Evolutionary conservation across 805 yeast species (phyloP).

Genomic region (Yarrowia osloensis): DNA sequence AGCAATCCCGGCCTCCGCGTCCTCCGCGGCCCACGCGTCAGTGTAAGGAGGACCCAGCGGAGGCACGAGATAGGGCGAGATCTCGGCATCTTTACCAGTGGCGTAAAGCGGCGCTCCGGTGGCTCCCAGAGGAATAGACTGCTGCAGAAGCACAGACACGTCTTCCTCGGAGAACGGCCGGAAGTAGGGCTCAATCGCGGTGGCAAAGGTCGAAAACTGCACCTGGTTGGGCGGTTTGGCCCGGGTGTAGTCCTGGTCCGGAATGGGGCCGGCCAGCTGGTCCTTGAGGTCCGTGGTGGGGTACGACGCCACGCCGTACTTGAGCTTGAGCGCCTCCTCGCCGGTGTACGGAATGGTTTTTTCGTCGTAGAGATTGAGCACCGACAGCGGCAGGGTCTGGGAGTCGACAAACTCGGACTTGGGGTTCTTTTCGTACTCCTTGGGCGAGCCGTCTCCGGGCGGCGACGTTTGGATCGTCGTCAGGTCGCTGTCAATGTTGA

Average conservation of each 20-base stretch:
- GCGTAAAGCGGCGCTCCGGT: conserved; percentile 36
- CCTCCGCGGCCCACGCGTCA: conserved; percentile 86
- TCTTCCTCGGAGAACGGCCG: conserved; percentile 81
- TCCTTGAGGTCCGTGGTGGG: conserved; percentile 76
- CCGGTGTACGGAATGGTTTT: conserved; percentile 64
- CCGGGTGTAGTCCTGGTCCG: conserved; percentile 80
- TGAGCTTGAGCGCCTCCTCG: conserved; percentile 68
- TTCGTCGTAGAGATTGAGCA: conserved; percentile 68
- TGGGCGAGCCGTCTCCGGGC: conserved; percentile 7
- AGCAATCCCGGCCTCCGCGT: conserved; percentile 42
- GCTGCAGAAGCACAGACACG: conserved; percentile 65
- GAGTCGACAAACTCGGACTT: conserved; percentile 72
- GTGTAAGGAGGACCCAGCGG: conserved; percentile 80
- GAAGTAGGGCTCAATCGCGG: conserved; percentile 83
- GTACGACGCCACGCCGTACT: conserved; percentile 87
- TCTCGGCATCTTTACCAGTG: conserved; percentile 45
- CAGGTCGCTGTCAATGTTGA: conserved; percentile 8
- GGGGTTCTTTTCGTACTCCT: conserved; percentile 56
- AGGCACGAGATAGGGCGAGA: conserved; percentile 75
- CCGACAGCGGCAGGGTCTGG: conserved; percentile 67
- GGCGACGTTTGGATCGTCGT: conserved; percentile 2
- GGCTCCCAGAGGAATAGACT: conserved; percentile 54
- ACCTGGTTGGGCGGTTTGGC: conserved; percentile 88
- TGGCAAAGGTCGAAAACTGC: conserved; percentile 82
- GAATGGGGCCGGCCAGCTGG: conserved; percentile 83